Base-by-base conservation (phyloP, 345 rosid genomes). In the Camelina neglecta region DNA sequence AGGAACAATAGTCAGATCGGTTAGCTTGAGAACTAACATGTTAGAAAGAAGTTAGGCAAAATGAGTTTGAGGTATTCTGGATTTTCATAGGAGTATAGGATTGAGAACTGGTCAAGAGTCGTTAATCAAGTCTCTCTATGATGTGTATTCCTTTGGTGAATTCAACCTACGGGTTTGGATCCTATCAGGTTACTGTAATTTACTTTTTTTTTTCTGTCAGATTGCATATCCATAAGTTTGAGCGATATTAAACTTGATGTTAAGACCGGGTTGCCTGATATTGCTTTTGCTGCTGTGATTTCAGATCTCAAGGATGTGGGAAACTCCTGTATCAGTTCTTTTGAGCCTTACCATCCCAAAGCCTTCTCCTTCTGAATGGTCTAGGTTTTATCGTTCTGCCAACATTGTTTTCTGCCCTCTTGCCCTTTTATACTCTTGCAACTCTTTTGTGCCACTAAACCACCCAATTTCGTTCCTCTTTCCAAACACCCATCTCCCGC, bases 331-430 rank as follows among this genome's bases (percentile, higher is more conserved):
- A 59, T 57, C 85, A 26, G 67, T 88, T 75, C 60, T 88, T 77
- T 83, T 95, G 64, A 85, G 79, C 83, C 88, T 90, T 67, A 92
- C 99, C 4, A 92, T 95, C 63, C 99, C 96, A 2, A 89, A 86
- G 79, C 79, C 89, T 51, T 80, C 92, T 68, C 94, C 96, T 70
- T 80, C 88, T 10, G 84, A 89, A 65, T 90, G 99, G 97, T 92
- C 80, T 83, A 72, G 96, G 77, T 84, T 87, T 71, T 88, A 89
- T 73, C 42, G 77, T 12, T 89, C 97, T 48, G 93, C 92, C 61
- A 95, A 95, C 77, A 87, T 90, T 50, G 82, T 84, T 49, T 83
- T 87, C 79, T 92, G 97, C 84, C 99, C 97, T 45, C 81, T 95
- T 35, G 82, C 89, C n/a, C 85, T 95, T 48, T 51, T 95, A 58